Evolutionary conservation across 495 filamentous ascomycete species (phyloP), one percentile per base, ranked within the genome.

Genomic region (Lasiosphaeria ovina): DNA sequence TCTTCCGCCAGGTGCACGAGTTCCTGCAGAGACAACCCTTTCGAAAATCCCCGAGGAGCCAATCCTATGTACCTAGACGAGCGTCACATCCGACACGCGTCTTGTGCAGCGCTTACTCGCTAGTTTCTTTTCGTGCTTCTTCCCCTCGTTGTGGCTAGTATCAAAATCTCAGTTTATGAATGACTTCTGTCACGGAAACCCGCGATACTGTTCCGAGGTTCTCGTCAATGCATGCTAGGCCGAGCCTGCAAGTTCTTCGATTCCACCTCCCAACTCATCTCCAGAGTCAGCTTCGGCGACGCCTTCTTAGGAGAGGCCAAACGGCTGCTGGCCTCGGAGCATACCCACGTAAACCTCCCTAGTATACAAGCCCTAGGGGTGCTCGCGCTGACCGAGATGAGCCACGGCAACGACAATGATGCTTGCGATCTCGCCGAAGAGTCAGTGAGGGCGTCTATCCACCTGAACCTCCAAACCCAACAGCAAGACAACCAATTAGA

Each of bases 261-360:
- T 10, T 35, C 55, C 6, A 51, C 64, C 11, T 65, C 63, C 5
- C 60, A 64, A 11, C 56, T 64, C 3, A 59, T 67, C 9, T 69
- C 69, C 17, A 57, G 59, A 32, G 52, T 69, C 33, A 67, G 51
- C 32, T 67, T 67, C 17, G 69, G 65, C 4, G 69, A 71, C 36
- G 69, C 69, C 3, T 71, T 71, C 35, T 17, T 71, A 6, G 67
- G 64, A 6, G 67, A 71, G 24, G 64, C 69, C 16, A 69, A 60
- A 36, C 55, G 58, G n/a, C 42, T 71, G 9, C 49, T 71, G 1
- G 48, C 61, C 6, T 35, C 33, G 6, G 65, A 68, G 32, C 34
- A 38, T 0, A 60, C 42, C 32, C 62, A 64, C 48, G 51, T 59
- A 11, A 66, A 55, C 45, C 51, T 71, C 4, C 64, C 69, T 2